Evolutionary conservation across 164 flowering plant genomes (phyloP).

Genomic region (Cinnamomum chago): DNA sequence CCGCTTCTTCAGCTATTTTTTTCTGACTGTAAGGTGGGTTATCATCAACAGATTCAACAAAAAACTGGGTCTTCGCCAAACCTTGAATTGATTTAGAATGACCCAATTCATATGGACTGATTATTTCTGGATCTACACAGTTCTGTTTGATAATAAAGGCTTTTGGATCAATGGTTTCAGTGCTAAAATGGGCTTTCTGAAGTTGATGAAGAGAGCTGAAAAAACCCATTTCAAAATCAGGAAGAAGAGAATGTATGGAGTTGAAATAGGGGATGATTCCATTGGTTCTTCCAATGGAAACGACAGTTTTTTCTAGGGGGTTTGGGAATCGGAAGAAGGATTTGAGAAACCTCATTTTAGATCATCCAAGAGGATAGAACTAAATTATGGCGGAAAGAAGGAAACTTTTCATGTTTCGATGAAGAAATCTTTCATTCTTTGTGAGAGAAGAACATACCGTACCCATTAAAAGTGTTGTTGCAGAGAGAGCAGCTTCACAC

Average conservation of each 20-base stretch:
- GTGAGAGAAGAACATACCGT: too few species aligned
- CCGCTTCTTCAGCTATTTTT: constrained; percentile 25
- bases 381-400: neutral
- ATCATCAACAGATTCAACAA: neutral
- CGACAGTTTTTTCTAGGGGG: neutral
- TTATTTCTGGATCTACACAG: too few species aligned
- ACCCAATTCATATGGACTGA: neutral
- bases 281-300: neutral
- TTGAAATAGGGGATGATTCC: neutral
- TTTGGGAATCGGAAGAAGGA: neutral
- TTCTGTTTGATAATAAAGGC: too few species aligned
- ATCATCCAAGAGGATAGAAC: neutral
- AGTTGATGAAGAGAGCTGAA: neutral
- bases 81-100: constrained; percentile 23
- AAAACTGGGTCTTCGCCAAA: constrained; percentile 8
- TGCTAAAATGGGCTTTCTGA: neutral
- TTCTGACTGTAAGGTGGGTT: constrained; percentile 2
- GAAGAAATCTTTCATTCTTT: too few species aligned
- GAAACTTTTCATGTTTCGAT: too few species aligned
- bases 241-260: constrained; percentile 1
- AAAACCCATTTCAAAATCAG: constrained; percentile 3
- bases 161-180: too few species aligned
- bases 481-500: too few species aligned
- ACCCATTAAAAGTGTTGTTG: too few species aligned
- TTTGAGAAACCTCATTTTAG: neutral